Conservation (phyloP, 805 yeast genomes). For the Priceomyces castillae region DNA sequence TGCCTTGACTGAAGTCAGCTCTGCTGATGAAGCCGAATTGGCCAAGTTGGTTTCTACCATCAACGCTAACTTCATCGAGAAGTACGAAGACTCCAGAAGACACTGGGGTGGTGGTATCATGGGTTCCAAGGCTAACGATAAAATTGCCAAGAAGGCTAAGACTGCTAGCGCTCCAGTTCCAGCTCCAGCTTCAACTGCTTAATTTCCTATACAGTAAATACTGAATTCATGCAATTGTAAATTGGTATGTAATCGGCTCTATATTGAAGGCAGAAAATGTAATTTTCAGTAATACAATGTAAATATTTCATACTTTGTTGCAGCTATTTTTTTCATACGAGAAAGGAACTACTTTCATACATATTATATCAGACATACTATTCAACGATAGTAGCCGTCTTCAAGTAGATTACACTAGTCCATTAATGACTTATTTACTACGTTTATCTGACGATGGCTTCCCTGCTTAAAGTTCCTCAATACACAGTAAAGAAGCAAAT, state of each 20-base stretch:
- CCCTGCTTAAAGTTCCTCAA: no score
- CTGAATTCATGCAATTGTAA: slow-evolving; percentile 1
- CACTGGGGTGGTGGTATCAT: slow-evolving; percentile 99
- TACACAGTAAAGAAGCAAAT: neutral
- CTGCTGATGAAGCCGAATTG: slow-evolving; percentile 93
- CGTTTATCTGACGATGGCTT: no score
- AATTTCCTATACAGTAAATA: neutral
- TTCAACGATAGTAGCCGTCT: no score
- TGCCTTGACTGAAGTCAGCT: slow-evolving; percentile 91
- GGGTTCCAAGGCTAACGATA: slow-evolving; percentile 91
- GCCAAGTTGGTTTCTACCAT: slow-evolving; percentile 91
- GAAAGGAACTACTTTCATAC: no score
- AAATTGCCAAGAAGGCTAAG: slow-evolving; percentile 73
- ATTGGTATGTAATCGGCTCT: neutral
- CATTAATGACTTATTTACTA: no score
- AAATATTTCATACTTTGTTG: no score
- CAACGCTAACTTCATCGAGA: slow-evolving; percentile 88
- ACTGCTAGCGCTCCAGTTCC: slow-evolving; percentile 33
- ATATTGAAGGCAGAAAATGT: no score
- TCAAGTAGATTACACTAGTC: no score
- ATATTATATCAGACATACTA: no score
- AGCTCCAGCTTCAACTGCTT: neutral
- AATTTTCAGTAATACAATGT: no score
- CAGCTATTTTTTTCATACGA: no score
- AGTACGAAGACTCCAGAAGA: slow-evolving; percentile 93